Base-by-base conservation (phyloP, 306 rosid species). In the Canavalia ensiformis region DNA sequence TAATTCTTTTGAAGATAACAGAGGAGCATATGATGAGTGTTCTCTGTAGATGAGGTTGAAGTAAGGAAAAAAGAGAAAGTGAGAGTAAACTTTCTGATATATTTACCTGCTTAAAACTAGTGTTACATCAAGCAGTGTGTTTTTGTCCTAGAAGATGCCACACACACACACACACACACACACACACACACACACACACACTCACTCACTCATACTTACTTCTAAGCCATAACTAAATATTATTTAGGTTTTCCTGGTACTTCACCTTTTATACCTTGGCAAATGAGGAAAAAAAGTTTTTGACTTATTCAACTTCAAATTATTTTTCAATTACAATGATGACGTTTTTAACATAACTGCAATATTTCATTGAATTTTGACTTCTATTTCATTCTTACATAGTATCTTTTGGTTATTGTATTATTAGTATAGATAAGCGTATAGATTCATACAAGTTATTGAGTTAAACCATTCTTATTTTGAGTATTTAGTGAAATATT, bases 91-190 rank as follows among this genome's bases (percentile, higher is more conserved):
- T n/a, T 13, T 31, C 29, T 41, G 9, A 29, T 44, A 10, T n/a
- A 49, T 46, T 78, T 52, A 55, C 68, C 30, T 68, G 67, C 47
- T 30, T 42, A 54, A 78, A 46, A 78, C 12, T 18, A 39, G 31
- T 39, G 63, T 28, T 8, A 13, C 25, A 18, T 18, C 70, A 64
- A 50, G 37, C 50, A 37, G 8, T 18, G 18, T 76, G 64, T 77
- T 7, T 39, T 25, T 18, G 2, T 37, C 54, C 55, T 10, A 2
- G 39, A 50, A 37, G 33, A 10, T 39, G 34, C 58, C 25, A 18
- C 25, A 18, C 25, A 18, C 25, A 18, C 25, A 18, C 25, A 18
- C 25, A 18, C 25, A 18, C 25, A 18, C 25, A 18, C 25, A 18
- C 25, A 18, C 25, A 18, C 25, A 18, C 25, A 18, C 25, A 18